phyloP scores from a whole-genome alignment of 1,284 basidiomycete species.

The Sanguinoderma infundibulare region DNA sequence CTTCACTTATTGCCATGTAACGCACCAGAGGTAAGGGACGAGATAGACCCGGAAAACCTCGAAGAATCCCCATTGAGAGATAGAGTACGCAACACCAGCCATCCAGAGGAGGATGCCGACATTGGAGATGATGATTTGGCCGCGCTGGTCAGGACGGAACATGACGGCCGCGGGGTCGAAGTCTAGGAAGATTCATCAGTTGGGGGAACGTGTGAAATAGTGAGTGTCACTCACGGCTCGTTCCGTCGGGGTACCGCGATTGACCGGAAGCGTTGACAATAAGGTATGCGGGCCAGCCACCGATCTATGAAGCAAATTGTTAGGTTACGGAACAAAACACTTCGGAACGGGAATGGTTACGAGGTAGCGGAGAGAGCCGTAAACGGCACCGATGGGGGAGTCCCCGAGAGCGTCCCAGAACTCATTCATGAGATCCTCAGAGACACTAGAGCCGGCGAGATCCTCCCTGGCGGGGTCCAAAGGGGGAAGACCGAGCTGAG shows the following conservation, averaged over 20 bases:
- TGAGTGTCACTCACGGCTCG: slow-evolving; percentile 69
- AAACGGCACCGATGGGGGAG: slow-evolving; percentile 83
- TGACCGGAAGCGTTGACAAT: slow-evolving; percentile 90
- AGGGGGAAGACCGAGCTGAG: slow-evolving; percentile 66
- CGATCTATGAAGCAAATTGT: slow-evolving; percentile 49
- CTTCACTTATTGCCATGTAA: neutral
- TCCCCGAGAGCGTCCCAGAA: slow-evolving; percentile 91
- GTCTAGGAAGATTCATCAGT: slow-evolving; percentile 51
- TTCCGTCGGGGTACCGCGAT: slow-evolving; percentile 78
- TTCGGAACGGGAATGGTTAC: slow-evolving; percentile 43
- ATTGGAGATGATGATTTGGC: slow-evolving; percentile 85
- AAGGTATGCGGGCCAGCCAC: slow-evolving; percentile 91
- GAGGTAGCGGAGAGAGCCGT: slow-evolving; percentile 72
- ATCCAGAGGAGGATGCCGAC: slow-evolving; percentile 83
- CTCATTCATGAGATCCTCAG: slow-evolving; percentile 77
- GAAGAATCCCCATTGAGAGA: slow-evolving; percentile 70
- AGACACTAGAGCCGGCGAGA: slow-evolving; percentile 68
- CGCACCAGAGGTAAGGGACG: slow-evolving; percentile 88
- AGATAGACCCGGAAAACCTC: slow-evolving; percentile 85
- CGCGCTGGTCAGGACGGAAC: slow-evolving; percentile 85
- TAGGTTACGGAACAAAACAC: neutral
- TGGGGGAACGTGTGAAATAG: neutral
- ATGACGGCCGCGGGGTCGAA: slow-evolving; percentile 84
- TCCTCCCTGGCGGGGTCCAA: slow-evolving; percentile 75
- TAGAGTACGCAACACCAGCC: slow-evolving; percentile 60